These are phyloP conservation scores for Phytopythium cucurbitacearum DNA, from an alignment of 352 stramenopile species.

Conservation along the genomic window DNA sequence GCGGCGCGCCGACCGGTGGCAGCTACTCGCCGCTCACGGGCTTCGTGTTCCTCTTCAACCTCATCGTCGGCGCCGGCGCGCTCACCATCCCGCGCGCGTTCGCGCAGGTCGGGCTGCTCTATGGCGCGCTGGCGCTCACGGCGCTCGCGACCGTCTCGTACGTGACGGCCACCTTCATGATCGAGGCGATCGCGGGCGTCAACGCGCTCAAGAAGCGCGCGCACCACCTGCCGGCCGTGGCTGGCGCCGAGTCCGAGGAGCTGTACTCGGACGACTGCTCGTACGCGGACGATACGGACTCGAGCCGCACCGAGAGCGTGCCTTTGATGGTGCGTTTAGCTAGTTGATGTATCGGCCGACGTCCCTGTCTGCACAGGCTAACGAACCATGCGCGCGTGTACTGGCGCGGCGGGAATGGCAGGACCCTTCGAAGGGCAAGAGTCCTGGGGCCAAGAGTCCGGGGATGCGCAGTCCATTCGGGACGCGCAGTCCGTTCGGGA, in stretches of 20 bases:
- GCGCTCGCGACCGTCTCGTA: slow-evolving; percentile 71
- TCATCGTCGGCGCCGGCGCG: slow-evolving; percentile 82
- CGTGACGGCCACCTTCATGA: slow-evolving; percentile 83
- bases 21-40: slow-evolving; percentile 85
- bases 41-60: slow-evolving; percentile 91
- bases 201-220: slow-evolving; percentile 67
- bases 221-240: slow-evolving; percentile 31
- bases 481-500: too few relatives aligned
- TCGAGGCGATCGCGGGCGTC: slow-evolving; percentile 77
- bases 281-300: slow-evolving; percentile 30
- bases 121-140: slow-evolving; percentile 53
- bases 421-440: background rate
- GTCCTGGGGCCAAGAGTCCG: slow-evolving; percentile 1
- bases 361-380: too few relatives aligned
- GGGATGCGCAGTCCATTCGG: background rate
- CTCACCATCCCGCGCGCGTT: slow-evolving; percentile 87
- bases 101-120: slow-evolving; percentile 76
- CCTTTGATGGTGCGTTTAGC: slow-evolving; percentile 55
- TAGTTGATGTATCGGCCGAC: too few relatives aligned
- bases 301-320: slow-evolving; percentile 61
- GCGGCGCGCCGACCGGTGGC: slow-evolving; percentile 39
- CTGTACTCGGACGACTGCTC: slow-evolving; percentile 22
- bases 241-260: slow-evolving; percentile 11
- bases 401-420: too few relatives aligned
- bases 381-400: too few relatives aligned